A percentile compares a stretch with the other conserved stretches of the same genome.
Evolutionary conservation across 768 basidiomycete genomes (phyloP).

Genomic region (Mrakia frigida): DNA sequence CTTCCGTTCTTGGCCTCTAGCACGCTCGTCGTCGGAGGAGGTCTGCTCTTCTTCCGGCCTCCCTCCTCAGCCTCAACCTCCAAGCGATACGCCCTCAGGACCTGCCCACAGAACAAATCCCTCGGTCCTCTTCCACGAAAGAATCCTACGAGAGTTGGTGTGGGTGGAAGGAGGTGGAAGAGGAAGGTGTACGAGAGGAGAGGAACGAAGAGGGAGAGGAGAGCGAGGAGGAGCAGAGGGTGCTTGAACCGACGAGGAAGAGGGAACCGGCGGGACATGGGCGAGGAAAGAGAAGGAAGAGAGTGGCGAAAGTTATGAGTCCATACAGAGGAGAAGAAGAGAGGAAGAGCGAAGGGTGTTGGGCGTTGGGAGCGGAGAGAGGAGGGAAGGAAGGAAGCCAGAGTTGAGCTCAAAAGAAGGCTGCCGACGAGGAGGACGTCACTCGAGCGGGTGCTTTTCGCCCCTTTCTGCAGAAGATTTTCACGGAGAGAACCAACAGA

Average conservation of each 20-base stretch:
- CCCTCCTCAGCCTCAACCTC: neutral
- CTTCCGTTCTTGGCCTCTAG: too few species aligned
- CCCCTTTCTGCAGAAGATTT: too few species aligned
- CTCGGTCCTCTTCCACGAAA: neutral
- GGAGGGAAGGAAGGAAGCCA: too few species aligned
- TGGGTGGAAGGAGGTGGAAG: neutral
- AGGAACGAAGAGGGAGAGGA: neutral
- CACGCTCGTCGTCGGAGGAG: neutral
- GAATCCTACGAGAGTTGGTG: neutral
- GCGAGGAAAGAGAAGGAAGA: neutral
- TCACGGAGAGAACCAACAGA: too few species aligned
- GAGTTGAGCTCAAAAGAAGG: too few species aligned
- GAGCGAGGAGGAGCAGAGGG: neutral
- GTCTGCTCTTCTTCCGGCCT: neutral
- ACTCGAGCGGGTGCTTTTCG: too few species aligned
- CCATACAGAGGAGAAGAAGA: too few species aligned
- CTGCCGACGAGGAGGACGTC: too few species aligned
- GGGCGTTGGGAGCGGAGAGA: too few species aligned
- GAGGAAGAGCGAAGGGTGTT: too few species aligned
- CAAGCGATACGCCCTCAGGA: neutral
- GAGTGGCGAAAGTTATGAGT: too few species aligned
- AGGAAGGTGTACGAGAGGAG: neutral
- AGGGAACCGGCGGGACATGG: neutral
- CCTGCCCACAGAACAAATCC: slow-evolving; percentile 8
- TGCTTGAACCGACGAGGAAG: neutral